phyloP scores from a whole-genome alignment of 768 basidiomycete genomes.

The Tremella fuciformis region DNA sequence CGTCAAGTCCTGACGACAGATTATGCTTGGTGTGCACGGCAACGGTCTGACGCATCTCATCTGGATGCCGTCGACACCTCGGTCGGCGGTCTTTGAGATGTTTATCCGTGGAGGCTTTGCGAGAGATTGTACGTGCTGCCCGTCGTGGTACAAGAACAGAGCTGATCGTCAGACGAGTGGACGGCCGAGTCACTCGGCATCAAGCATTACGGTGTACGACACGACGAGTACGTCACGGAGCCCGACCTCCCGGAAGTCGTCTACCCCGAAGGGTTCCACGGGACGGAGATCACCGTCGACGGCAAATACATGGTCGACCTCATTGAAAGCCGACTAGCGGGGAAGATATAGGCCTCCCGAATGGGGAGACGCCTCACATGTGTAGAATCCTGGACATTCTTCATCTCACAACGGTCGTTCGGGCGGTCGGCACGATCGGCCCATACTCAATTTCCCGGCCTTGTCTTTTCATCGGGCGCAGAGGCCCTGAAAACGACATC shows the following conservation, averaged over 20 bases:
- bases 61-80: slow-evolving; percentile 84
- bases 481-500: too few relatives aligned
- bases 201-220: slow-evolving; percentile 48
- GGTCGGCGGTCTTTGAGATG: slow-evolving; percentile 88
- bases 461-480: too few relatives aligned
- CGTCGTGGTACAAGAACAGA: not conserved
- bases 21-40: slow-evolving; percentile 91
- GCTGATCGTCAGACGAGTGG: slow-evolving; percentile 45
- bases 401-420: too few relatives aligned
- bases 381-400: too few relatives aligned
- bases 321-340: slow-evolving; percentile 63
- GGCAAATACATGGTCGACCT: slow-evolving; percentile 65
- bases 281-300: slow-evolving; percentile 51
- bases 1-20: slow-evolving; percentile 56
- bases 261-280: slow-evolving; percentile 52
- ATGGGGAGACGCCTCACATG: not conserved
- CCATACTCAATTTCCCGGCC: too few relatives aligned
- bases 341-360: slow-evolving; percentile 21
- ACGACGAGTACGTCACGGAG: slow-evolving; percentile 41
- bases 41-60: slow-evolving; percentile 83
- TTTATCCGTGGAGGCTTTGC: slow-evolving; percentile 82
- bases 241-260: slow-evolving; percentile 42
- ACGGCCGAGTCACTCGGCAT: slow-evolving; percentile 49
- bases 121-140: slow-evolving; percentile 67
- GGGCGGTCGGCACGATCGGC: too few relatives aligned